Percentiles rank a stretch among this genome's conserved stretches.
phyloP scores from a whole-genome alignment of 176 grass and related monocot genomes.

The Dendrocalamus sinicus region DNA sequence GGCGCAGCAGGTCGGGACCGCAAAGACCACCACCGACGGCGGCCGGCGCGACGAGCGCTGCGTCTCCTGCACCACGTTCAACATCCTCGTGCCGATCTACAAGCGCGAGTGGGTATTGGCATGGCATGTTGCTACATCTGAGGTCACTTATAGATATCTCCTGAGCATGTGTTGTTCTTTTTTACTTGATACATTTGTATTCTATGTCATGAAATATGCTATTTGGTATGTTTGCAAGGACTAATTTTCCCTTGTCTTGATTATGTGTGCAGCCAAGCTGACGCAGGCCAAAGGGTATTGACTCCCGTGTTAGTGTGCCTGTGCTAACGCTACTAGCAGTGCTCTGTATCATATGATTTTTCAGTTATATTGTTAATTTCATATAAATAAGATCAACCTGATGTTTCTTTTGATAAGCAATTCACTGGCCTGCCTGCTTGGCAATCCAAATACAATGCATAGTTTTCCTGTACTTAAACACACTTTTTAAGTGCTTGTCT shows the following conservation, averaged over 20 bases:
- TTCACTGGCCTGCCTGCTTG: too few relatives aligned
- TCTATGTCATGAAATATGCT: neutral
- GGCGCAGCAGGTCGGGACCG: too few relatives aligned
- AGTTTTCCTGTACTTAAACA: too few relatives aligned
- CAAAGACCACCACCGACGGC: too few relatives aligned
- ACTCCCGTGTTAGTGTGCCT: conserved; percentile 57
- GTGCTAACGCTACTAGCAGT: neutral
- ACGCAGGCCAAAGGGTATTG: conserved; percentile 83
- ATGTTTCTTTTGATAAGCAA: too few relatives aligned
- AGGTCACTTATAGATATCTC: too few relatives aligned
- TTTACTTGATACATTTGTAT: neutral
- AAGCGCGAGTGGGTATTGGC: neutral
- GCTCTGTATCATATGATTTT: neutral
- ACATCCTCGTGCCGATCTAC: too few relatives aligned
- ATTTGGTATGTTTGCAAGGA: neutral
- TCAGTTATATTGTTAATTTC: conserved; percentile 19
- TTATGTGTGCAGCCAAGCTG: conserved; percentile 58
- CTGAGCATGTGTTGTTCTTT: too few relatives aligned
- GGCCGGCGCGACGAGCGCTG: too few relatives aligned
- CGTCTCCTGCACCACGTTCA: too few relatives aligned
- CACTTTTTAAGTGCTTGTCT: too few relatives aligned
- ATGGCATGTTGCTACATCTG: neutral
- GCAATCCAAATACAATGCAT: too few relatives aligned
- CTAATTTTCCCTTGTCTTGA: neutral
- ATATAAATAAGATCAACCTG: neutral